A percentile compares a stretch with the other conserved stretches of the same genome.
These are phyloP conservation scores for Cutaneotrichosporon arboriforme DNA, from an alignment of 1,284 basidiomycete species.

Conservation along the genomic window DNA sequence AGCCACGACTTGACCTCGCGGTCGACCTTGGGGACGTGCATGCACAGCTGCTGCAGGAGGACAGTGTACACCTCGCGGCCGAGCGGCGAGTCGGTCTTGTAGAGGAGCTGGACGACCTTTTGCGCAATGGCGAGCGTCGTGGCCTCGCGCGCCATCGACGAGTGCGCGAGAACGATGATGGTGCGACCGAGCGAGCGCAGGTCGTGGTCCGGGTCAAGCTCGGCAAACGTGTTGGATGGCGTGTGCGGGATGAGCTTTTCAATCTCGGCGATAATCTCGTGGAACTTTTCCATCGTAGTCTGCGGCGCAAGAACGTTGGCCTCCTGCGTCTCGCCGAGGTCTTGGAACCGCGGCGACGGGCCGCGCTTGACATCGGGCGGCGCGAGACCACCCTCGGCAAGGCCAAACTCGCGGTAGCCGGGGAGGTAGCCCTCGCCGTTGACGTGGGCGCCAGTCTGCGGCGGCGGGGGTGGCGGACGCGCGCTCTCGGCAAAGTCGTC, in stretches of 20 bases:
- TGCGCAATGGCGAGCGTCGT: conserved; percentile 90
- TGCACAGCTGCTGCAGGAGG: conserved; percentile 82
- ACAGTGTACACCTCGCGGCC: conserved; percentile 87
- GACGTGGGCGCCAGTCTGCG: conserved; percentile 5
- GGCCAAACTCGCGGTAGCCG: conserved; percentile 24
- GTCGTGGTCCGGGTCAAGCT: conserved; percentile 75
- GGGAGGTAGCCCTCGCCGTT: conserved; percentile 26
- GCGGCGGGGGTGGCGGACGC: conserved; percentile 9
- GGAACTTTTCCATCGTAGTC: conserved; percentile 44
- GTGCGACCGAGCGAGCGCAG: conserved; percentile 76
- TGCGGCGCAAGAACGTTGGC: conserved; percentile 33
- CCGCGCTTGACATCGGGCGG: conserved; percentile 33
- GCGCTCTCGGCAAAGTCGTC: conserved; percentile 76
- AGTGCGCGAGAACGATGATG: conserved; percentile 70
- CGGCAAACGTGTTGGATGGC: conserved; percentile 58
- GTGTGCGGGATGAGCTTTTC: conserved; percentile 70
- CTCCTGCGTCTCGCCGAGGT: conserved; percentile 24
- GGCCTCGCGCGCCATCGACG: conserved; percentile 71
- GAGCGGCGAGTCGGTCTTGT: conserved; percentile 74
- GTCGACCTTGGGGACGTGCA: conserved; percentile 82
- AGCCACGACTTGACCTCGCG: conserved; percentile 98
- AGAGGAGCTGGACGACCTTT: conserved; percentile 55
- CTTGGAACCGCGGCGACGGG: conserved; percentile 29
- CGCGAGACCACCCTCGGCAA: conserved; percentile 22
- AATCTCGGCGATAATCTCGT: conserved; percentile 68